These are phyloP conservation scores for Verticillium nonalfalfae DNA, from an alignment of 2,329 filamentous ascomycete genomes.

Conservation along the genomic window DNA sequence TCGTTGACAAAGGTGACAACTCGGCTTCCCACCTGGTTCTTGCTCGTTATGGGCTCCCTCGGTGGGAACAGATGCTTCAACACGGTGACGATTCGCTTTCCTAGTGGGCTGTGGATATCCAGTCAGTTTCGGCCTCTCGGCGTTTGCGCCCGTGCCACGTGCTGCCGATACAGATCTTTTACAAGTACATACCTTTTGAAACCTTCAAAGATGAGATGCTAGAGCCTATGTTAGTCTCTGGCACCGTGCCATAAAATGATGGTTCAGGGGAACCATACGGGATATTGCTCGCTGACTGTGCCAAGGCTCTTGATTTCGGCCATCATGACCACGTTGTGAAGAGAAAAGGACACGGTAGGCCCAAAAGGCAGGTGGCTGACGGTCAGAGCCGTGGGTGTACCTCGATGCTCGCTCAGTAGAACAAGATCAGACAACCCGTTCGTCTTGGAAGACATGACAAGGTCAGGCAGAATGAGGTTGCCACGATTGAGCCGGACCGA, in stretches of 20 bases:
- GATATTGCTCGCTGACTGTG: slow-evolving; percentile 87
- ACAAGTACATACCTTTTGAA: slow-evolving; percentile 44
- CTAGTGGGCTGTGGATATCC: slow-evolving; percentile 55
- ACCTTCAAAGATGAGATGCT: slow-evolving; percentile 87
- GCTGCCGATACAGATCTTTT: neutral
- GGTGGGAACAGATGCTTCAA: slow-evolving; percentile 94
- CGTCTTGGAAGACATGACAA: slow-evolving; percentile 75
- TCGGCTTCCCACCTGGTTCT: slow-evolving; percentile 73
- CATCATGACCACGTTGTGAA: slow-evolving; percentile 88
- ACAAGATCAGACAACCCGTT: slow-evolving; percentile 80
- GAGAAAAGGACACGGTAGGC: slow-evolving; percentile 75
- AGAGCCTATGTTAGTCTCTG: neutral
- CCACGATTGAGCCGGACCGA: slow-evolving; percentile 86
- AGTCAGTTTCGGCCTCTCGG: neutral
- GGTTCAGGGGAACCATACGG: slow-evolving; percentile 22
- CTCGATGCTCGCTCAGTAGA: slow-evolving; percentile 68
- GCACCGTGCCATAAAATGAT: neutral
- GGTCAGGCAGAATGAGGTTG: slow-evolving; percentile 78
- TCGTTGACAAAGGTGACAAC: slow-evolving; percentile 68
- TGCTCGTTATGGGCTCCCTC: slow-evolving; percentile 65
- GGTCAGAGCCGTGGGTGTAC: slow-evolving; percentile 56
- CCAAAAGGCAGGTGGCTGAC: slow-evolving; percentile 78
- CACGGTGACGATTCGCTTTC: slow-evolving; percentile 78
- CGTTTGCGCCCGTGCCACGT: too few species aligned
- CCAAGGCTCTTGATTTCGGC: slow-evolving; percentile 91